A percentile compares a stretch with the other conserved stretches of the same genome.
Conservation (phyloP, 768 basidiomycete species). For the Lepiota subincarnata region DNA sequence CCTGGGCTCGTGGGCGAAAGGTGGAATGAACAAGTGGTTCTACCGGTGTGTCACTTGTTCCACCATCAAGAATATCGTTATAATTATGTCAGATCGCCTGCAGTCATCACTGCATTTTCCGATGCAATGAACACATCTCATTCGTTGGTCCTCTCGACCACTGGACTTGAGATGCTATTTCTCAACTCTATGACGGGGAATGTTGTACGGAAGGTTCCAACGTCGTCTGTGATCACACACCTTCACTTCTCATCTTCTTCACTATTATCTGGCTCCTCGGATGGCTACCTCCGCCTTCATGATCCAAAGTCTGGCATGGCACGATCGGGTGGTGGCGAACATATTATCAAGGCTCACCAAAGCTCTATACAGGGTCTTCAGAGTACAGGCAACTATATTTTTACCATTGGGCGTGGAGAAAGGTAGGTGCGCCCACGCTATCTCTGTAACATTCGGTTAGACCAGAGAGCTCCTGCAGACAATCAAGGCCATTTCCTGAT, state of each 20-base stretch:
- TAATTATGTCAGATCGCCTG: conserved; percentile 21
- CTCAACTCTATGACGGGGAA: conserved; percentile 73
- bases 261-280: conserved; percentile 64
- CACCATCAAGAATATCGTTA: not conserved
- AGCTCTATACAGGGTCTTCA: conserved; percentile 83
- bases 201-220: conserved; percentile 51
- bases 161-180: conserved; percentile 57
- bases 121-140: conserved; percentile 49
- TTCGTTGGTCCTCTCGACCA: conserved; percentile 56
- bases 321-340: conserved; percentile 42
- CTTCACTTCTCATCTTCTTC: conserved; percentile 62
- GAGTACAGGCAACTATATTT: conserved; percentile 71
- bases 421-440: conserved; percentile 64
- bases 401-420: conserved; percentile 84
- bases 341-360: conserved; percentile 69
- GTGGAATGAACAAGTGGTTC: conserved; percentile 82
- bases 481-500: conserved; percentile 83
- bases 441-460: not conserved
- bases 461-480: conserved; percentile 41
- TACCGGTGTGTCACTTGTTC: conserved; percentile 47
- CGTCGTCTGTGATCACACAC: conserved; percentile 58
- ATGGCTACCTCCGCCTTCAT: conserved; percentile 71
- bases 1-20: conserved; percentile 78
- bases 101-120: conserved; percentile 38
- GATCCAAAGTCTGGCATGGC: conserved; percentile 60